These are phyloP conservation scores for Didymella keratinophila DNA, from an alignment of 2,329 filamentous ascomycete species.

Conservation along the genomic window DNA sequence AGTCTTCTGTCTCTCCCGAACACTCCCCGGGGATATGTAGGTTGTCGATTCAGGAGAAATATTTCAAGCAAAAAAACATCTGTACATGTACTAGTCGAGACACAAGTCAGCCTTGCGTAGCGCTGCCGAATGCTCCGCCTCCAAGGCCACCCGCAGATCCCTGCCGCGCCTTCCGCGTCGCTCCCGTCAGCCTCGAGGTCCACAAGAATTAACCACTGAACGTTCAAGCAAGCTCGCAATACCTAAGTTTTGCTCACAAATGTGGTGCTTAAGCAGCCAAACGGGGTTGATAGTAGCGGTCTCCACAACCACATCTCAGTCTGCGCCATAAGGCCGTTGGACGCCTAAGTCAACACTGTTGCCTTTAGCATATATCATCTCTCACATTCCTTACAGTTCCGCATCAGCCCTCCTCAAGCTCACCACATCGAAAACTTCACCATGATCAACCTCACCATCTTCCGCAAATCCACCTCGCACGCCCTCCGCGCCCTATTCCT, in stretches of 20 bases:
- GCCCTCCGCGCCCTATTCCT: constrained; percentile 37
- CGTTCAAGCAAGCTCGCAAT: neutral
- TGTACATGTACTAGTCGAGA: neutral
- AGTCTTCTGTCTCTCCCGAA: neutral
- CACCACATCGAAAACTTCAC: neutral
- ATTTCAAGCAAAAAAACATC: no score
- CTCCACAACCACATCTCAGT: neutral
- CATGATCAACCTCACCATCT: constrained; percentile 35
- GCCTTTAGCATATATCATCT: constrained; percentile 11
- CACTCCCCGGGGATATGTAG: neutral
- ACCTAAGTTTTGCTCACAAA: neutral
- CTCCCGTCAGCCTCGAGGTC: neutral
- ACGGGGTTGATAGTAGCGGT: neutral
- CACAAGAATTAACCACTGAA: no score
- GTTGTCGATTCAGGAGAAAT: neutral
- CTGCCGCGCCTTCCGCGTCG: constrained; percentile 3
- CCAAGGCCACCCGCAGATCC: constrained; percentile 23
- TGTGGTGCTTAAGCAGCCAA: neutral
- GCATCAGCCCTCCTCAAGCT: no score
- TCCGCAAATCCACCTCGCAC: constrained; percentile 34
- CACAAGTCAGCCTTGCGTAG: constrained; percentile 12
- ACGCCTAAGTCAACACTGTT: constrained; percentile 8
- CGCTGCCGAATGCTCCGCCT: constrained; percentile 15
- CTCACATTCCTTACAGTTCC: neutral
- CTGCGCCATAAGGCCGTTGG: neutral